These are phyloP conservation scores for Leucogyrophana mollusca DNA, from an alignment of 768 basidiomycete species.

Conservation along the genomic window DNA sequence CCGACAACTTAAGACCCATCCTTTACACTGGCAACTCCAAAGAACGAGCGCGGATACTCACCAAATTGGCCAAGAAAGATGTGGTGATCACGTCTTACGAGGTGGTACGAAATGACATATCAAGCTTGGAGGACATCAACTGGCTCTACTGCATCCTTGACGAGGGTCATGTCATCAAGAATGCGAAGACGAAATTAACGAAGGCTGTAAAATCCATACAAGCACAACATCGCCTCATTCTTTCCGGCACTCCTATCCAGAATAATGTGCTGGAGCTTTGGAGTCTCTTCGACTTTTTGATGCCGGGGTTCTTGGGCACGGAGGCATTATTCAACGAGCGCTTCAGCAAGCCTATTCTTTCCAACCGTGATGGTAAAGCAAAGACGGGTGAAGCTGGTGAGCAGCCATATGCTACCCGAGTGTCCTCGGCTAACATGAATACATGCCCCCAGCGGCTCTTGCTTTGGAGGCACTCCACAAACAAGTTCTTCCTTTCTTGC, in stretches of 20 bases:
- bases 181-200: slow-evolving; percentile 95
- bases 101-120: slow-evolving; percentile 92
- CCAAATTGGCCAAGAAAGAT: slow-evolving; percentile 70
- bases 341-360: slow-evolving; percentile 93
- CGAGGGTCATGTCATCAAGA: slow-evolving; percentile 99
- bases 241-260: slow-evolving; percentile 98
- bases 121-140: slow-evolving; percentile 64
- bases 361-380: slow-evolving; percentile 92
- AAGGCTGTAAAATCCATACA: slow-evolving; percentile 91
- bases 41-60: slow-evolving; percentile 70
- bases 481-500: slow-evolving; percentile 96
- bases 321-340: slow-evolving; percentile 93
- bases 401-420: slow-evolving; percentile 22
- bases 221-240: slow-evolving; percentile 89
- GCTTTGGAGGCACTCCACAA: slow-evolving; percentile 97
- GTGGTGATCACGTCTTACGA: slow-evolving; percentile 98
- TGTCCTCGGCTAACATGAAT: slow-evolving; percentile 2
- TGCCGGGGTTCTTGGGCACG: slow-evolving; percentile 99
- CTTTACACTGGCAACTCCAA: slow-evolving; percentile 87
- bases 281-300: slow-evolving; percentile 98
- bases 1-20: slow-evolving; percentile 78
- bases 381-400: slow-evolving; percentile 93
- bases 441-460: slow-evolving; percentile 63
- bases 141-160: slow-evolving; percentile 98
- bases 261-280: slow-evolving; percentile 98